Evolutionary conservation across 768 basidiomycete species (phyloP), one percentile per base, ranked within the genome.

Genomic region (Tulasnella sp.): DNA sequence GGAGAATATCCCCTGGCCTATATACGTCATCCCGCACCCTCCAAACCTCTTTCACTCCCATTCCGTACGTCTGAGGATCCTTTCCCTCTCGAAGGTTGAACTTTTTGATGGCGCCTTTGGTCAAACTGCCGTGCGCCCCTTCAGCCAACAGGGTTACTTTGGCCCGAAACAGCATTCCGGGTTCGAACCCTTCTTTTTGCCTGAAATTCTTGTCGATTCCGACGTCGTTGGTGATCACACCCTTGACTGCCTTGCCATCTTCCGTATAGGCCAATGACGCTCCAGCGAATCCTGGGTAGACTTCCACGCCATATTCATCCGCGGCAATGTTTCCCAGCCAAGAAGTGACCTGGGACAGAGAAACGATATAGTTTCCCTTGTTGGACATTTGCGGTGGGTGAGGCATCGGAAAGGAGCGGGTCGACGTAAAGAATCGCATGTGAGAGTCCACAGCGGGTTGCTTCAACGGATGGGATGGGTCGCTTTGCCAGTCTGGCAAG

Each of bases 31-130:
- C 78, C 84, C 91, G 91, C 18, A 99, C 92, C 48, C 94, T 90
- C 98, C 98, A 99, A 1, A 99, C 96, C 85, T 99, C 97, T 87
- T 99, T 99, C 75, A 99, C 87, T 3, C 98, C 98, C 79, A 99
- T 91, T 0, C 93, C 98, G 82, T 98, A 99, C 3, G 97, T 99
- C 87, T 99, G 98, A 2, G 93, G 93, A 85, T 97, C 92, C 86
- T 84, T 82, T n/a, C 86, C 83, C 86, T 90, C 81, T 44, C 96
- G 87, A 14, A 99, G 87, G 75, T 91, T 87, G 86, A 96, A 97
- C 82, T 90, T 89, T 31, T 88, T 87, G 79, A 94, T 90, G 3
- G 92, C 90, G 76, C 91, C 88, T 85, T 99, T 97, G 4, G 93
- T 91, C 18, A 99, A 88, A 8, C 92, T 94, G 0, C 98, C 98